Evolutionary conservation across 495 filamentous ascomycete species (phyloP), one percentile per base, ranked within the genome.

Genomic region (Talaromyces liani): DNA sequence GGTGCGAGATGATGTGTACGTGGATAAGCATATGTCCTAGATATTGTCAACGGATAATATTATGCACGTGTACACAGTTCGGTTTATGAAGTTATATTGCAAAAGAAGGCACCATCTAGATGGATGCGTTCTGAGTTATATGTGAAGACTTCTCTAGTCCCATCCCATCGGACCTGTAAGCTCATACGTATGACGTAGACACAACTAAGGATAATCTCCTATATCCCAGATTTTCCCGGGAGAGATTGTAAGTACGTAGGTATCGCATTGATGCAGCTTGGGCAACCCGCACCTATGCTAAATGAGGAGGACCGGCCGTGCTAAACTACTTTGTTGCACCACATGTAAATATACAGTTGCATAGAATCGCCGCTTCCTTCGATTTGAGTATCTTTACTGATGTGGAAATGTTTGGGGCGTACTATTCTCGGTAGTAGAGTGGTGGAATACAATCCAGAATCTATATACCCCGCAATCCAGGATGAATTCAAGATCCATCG

Each of bases 1-100:
- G 14, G 56, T 58, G 31, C 56, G 31, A 36, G 56, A 58, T 36
- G 31, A 58, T 36, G 16, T 58, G 2, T 58, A 58, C 14, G 18
- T 58, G 14, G 56, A 58, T 24, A 58, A 58, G 56, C 3, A 58
- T 58, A 34, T 58, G 27, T 36, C 27, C 18, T 58, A 58, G 56
- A 41, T 41, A 41, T 16, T 14, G 9, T 41, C 36, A 4, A 14
- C 14, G 14, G 12, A 41, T 41, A 9, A 41, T 41, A 41, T 41
- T 41, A 16, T 16, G 36, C 12, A 41, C 14, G 36, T 16, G 12
- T 41, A 41, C 8, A 39, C 9, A 41, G 29, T 31, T 31, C 12
- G 36, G 12, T 41, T 1, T 41, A 41, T 41, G 4, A 4, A 9
- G 36, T 41, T 16, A 16, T 5, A 14, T 41, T 41, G 36, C 36